Conservation (phyloP, 306 rosid genomes). For the Trifolium fragiferum region DNA sequence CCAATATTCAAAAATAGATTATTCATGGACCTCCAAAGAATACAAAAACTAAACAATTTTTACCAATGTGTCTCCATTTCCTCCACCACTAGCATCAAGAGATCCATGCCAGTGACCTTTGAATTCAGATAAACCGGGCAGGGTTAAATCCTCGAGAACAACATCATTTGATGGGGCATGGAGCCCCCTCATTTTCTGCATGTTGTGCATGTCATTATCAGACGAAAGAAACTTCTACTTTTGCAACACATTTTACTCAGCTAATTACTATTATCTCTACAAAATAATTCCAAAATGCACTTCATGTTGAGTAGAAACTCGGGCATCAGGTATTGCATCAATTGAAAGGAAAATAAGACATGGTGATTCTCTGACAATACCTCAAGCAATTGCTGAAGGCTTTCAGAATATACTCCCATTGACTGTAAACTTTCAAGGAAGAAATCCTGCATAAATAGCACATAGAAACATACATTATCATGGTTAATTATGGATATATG, state of each 20-base stretch:
- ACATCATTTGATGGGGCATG: conserved; percentile 74
- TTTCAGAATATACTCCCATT: conserved; percentile 70
- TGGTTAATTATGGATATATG: conserved; percentile 24
- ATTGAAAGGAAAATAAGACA: conserved; percentile 19
- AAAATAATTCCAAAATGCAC: conserved; percentile 24
- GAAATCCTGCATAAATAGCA: conserved; percentile 69
- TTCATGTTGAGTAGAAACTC: conserved; percentile 31
- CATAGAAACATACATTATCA: conserved; percentile 38
- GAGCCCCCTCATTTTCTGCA: conserved; percentile 76
- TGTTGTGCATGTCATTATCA: conserved; percentile 24
- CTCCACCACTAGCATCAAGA: conserved; percentile 98
- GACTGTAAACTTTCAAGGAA: conserved; percentile 81
- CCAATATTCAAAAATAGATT: conserved; percentile 34
- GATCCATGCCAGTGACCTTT: conserved; percentile 93
- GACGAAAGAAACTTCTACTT: conserved; percentile 16
- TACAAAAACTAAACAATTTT: conserved; percentile 26
- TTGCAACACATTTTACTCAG: conserved; percentile 25
- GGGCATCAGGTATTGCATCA: conserved; percentile 29
- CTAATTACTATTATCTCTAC: conserved; percentile 24
- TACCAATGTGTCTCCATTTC: conserved; percentile 97
- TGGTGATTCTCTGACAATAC: conserved; percentile 49
- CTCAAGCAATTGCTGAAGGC: conserved; percentile 73
- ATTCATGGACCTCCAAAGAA: conserved; percentile 36
- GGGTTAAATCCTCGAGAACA: conserved; percentile 75
- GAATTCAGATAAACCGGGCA: conserved; percentile 92